A percentile compares a stretch with the other conserved stretches of the same genome.
Conservation (phyloP, 1,139 yeast species). For the Suhomyces anneliseae region DNA sequence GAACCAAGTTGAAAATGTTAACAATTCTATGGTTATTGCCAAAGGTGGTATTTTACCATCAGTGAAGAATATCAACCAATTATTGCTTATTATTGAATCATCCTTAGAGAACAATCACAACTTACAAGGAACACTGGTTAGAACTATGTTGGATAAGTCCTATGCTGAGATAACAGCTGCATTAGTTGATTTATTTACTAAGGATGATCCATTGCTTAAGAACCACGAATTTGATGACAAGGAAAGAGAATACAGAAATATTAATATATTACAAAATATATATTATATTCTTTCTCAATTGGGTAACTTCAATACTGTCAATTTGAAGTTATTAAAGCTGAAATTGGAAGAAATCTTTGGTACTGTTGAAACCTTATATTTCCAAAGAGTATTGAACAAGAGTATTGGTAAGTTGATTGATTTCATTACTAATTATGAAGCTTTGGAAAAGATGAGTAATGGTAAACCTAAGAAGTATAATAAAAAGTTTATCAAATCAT, state of each 20-base stretch:
- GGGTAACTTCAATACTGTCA: constrained; percentile 28
- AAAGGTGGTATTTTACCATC: constrained; percentile 42
- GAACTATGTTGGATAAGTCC: constrained; percentile 40
- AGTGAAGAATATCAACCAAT: constrained; percentile 35
- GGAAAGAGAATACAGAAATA: constrained; percentile 56
- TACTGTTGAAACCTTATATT: constrained; percentile 40
- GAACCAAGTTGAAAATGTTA: constrained; percentile 53
- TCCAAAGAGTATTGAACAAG: constrained; percentile 47
- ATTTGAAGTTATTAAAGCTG: constrained; percentile 37
- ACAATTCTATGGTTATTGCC: constrained; percentile 47
- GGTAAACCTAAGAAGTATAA: constrained; percentile 66
- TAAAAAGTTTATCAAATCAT: constrained; percentile 55
- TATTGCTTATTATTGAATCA: constrained; percentile 37
- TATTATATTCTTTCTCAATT: constrained; percentile 57
- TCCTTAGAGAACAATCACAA: constrained; percentile 24
- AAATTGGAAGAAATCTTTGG: constrained; percentile 52
- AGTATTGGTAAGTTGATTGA: constrained; percentile 62
- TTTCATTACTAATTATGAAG: constrained; percentile 66
- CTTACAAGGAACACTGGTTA: constrained; percentile 25
- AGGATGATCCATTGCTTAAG: constrained; percentile 48
- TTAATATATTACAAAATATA: constrained; percentile 64
- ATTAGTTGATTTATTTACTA: constrained; percentile 34
- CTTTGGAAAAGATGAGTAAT: constrained; percentile 43
- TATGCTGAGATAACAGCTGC: constrained; percentile 41
- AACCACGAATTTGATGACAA: constrained; percentile 53